phyloP scores from a whole-genome alignment of 176 grass and related monocot species.

The Avena insularis region DNA sequence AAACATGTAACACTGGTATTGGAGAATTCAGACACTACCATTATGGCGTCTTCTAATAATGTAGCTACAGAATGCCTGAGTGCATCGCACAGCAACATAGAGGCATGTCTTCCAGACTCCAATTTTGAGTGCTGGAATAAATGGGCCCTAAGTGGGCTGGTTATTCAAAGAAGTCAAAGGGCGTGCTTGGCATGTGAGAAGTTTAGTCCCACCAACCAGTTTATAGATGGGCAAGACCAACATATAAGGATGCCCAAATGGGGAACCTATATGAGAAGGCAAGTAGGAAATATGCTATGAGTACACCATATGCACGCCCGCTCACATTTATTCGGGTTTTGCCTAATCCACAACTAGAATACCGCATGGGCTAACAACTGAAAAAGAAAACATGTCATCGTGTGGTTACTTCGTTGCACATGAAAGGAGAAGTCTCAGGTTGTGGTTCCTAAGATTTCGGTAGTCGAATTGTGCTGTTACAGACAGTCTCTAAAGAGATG shows the following conservation, averaged over 20 bases:
- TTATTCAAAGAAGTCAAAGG: neutral
- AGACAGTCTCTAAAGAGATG: neutral
- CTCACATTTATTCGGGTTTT: neutral
- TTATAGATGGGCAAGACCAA: neutral
- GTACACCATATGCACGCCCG: neutral
- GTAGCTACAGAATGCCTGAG: neutral
- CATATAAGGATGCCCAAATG: neutral
- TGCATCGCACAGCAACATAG: too few relatives aligned
- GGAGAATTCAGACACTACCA: neutral
- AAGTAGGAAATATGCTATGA: neutral
- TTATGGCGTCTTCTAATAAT: neutral
- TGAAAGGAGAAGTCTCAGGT: neutral
- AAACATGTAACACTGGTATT: slow-evolving; percentile 5
- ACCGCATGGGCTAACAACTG: neutral
- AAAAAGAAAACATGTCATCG: neutral
- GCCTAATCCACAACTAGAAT: neutral
- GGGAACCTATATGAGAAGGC: neutral
- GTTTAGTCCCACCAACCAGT: neutral
- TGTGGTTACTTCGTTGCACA: neutral
- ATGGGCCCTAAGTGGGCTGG: neutral
- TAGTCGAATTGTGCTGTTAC: neutral
- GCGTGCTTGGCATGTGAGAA: neutral
- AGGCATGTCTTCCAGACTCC: neutral
- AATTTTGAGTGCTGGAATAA: neutral
- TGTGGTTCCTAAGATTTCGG: neutral